Conservation (phyloP, 225 moss, liverwort and hornwort species). For the Takakia lepidozioides region DNA sequence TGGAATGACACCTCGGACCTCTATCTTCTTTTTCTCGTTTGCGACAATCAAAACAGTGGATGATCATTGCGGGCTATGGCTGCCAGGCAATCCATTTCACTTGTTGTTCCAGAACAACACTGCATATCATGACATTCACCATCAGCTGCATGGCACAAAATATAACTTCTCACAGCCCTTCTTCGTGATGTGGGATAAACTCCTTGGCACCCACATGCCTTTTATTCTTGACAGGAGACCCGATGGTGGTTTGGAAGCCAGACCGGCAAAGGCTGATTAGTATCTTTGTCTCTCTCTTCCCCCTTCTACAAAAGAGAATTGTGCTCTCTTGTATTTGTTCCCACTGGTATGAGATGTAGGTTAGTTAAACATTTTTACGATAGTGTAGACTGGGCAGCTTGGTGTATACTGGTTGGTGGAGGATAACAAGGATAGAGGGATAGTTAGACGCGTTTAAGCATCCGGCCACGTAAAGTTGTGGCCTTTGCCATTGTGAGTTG, state of each 20-base stretch:
- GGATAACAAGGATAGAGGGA: no score
- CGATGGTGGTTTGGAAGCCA: constrained; percentile 74
- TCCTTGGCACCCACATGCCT: constrained; percentile 82
- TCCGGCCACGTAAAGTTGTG: no score
- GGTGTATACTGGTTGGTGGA: no score
- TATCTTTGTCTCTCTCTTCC: no score
- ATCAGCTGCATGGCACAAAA: constrained; percentile 87
- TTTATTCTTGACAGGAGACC: constrained; percentile 64
- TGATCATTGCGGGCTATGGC: constrained; percentile 85
- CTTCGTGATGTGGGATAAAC: constrained; percentile 74
- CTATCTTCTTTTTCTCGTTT: constrained; percentile 84
- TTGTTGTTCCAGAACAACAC: constrained; percentile 80
- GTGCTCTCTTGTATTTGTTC: no score
- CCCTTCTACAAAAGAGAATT: no score
- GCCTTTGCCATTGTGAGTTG: no score
- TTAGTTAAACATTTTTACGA: no score
- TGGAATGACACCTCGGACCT: constrained; percentile 90
- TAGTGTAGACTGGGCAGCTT: no score
- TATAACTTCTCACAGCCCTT: constrained; percentile 96
- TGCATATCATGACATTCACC: constrained; percentile 94
- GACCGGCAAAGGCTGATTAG: constrained; percentile 33
- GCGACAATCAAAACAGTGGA: constrained; percentile 91
- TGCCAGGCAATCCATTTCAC: constrained; percentile 87
- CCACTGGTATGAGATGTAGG: no score
- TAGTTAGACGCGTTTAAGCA: no score